Evolutionary conservation across 805 yeast species (phyloP), one percentile per base, ranked within the genome.

Genomic region (Yarrowia deformans): DNA sequence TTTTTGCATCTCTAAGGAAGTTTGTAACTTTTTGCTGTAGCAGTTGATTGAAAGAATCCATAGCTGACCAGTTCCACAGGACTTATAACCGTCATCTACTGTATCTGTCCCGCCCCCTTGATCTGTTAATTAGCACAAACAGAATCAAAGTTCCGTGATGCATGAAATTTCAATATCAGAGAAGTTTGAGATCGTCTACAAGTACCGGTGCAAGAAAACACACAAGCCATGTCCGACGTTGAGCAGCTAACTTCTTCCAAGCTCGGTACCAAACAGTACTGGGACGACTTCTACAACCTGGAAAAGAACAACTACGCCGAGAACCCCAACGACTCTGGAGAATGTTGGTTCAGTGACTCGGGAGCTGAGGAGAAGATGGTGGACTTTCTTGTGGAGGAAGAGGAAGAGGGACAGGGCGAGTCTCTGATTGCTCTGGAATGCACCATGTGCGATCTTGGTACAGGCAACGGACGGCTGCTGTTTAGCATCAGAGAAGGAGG

Each of bases 311-410:
- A 94, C 79, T 94, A 90, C 74, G 78, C 81, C 48, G 85, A 85
- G 37, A 90, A 94, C 76, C 87, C 90, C 18, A 84, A 89, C 19
- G 98, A 95, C 77, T 88, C 93, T 0, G 99, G 99, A 1, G 98
- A 95, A 78, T 86, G 93, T 77, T 95, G 99, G 99, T 95, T 95
- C 78, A 88, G 90, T 72, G 99, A 95, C 75, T 89, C 90, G n/a
- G 93, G 90, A 74, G 98, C 99, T 0, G 98, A 94, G 75, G 83
- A 82, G 70, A 89, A 87, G 75, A 89, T 95, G 87, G 83, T 90
- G n/a, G 86, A 86, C 61, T 93, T 89, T 74, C 77, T 94, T 8
- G 79, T 82, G 18, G 86, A 86, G 4, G 84, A 88, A 72, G 75
- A 71, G 14, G 74, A 70, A 18, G 72, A 71, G 14, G 77, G 77